Conservation (phyloP, 1,284 basidiomycete genomes). For the Puccinia polysora region DNA sequence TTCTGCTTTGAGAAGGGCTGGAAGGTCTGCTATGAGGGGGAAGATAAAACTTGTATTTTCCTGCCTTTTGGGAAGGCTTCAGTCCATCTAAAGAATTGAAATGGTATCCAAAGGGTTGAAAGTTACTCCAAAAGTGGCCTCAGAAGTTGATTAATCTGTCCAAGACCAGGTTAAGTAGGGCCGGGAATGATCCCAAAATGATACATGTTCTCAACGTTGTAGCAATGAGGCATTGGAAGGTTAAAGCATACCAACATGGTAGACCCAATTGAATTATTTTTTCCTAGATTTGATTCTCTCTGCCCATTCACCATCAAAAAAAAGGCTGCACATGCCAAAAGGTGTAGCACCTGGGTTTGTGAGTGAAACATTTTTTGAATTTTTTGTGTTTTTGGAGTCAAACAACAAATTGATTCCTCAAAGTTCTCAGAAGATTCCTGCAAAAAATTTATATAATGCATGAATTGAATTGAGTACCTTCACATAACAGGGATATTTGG, state of each 20-base stretch:
- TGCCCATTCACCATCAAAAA: constrained; percentile 29
- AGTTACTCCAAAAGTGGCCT: constrained; percentile 49
- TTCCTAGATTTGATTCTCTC: constrained; percentile 17
- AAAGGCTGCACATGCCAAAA: constrained; percentile 30
- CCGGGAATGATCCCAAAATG: constrained; percentile 54
- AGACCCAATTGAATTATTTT: background rate
- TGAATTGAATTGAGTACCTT: too few relatives aligned
- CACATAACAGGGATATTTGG: too few relatives aligned
- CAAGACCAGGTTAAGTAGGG: constrained; percentile 44
- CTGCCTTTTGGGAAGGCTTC: background rate
- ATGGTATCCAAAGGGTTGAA: background rate
- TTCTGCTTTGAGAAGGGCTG: background rate
- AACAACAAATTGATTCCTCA: too few relatives aligned
- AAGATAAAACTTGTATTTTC: background rate
- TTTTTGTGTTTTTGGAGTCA: too few relatives aligned
- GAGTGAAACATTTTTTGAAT: too few relatives aligned
- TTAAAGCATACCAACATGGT: constrained; percentile 13
- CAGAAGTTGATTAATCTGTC: constrained; percentile 52
- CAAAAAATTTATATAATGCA: too few relatives aligned
- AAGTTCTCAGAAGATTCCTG: too few relatives aligned
- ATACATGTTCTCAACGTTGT: constrained; percentile 53
- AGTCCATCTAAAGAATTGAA: background rate
- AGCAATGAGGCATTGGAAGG: constrained; percentile 50
- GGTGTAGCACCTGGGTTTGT: too few relatives aligned
- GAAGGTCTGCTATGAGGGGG: constrained; percentile 19